Evolutionary conservation across 2,329 filamentous ascomycete species (phyloP), one percentile per base, ranked within the genome.

Genomic region (Aspergillus aculeatinus): DNA sequence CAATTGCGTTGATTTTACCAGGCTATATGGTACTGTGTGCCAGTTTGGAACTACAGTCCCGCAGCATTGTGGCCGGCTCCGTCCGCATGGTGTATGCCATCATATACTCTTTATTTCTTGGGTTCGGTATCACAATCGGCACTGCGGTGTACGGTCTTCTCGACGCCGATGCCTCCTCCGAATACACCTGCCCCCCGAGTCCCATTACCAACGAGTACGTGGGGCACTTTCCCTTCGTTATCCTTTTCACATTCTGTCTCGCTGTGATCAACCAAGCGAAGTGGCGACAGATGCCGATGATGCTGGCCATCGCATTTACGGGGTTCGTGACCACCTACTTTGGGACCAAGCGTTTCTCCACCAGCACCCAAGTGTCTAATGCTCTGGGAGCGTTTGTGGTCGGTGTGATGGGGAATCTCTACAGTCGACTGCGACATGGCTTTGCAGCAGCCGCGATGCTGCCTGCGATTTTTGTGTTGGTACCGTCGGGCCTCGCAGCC

Each of bases 381-480:
- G 91, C 91, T 33, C 82, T 96, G 5, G 90, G 90, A 31, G 91
- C 92, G 0, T 83, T 96, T 57, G 85, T 86, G 1, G 87, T 96
- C 19, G 92, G 92, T n/a, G 84, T 94, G 47, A 78, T 92, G 54
- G 91, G 90, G 10, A 96, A 96, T 67, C 72, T 92, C 2, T 95
- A 96, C 78, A 89, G 89, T 29, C 85, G 91, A 10, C 70, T 83
- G 21, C 76, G 89, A 19, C 92, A 94, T 72, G 90, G 90, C 1
- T 83, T 96, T 2, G 93, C 93, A 0, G 92, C 92, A 0, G 91
- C 92, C 0, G 90, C 91, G 4, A 91, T 97, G 82, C 80, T 96
- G 7, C 93, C 93, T 0, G 92, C 90, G 19, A 96, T 97, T 67
- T 96, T 96, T 64, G 85, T 88, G 1, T 85, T 87, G 61, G 85